Evolutionary conservation across 1,139 yeast species (phyloP).

Genomic region (Blastobotrys apis): DNA sequence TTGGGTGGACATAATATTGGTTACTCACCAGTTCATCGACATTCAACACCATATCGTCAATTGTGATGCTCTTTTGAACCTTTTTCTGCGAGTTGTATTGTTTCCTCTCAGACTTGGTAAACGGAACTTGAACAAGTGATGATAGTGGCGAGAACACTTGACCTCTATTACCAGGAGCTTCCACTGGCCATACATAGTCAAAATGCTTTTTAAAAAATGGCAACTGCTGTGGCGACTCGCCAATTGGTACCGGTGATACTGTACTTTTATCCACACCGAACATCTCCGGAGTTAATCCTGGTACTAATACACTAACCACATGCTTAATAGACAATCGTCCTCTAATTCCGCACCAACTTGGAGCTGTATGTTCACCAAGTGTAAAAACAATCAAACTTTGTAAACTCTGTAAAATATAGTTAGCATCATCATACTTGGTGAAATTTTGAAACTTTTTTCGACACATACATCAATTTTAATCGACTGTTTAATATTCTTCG

Average conservation of each 20-base stretch:
- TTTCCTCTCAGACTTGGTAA: constrained; percentile 53
- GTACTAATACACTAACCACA: constrained; percentile 59
- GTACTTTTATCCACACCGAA: constrained; percentile 35
- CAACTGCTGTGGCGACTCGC: constrained; percentile 33
- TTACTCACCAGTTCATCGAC: constrained; percentile 45
- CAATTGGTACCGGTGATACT: constrained; percentile 20
- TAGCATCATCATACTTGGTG: neutral
- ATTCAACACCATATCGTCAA: constrained; percentile 52
- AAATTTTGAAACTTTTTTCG: too few species aligned
- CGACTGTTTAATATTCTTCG: constrained; percentile 19
- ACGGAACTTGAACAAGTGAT: constrained; percentile 52
- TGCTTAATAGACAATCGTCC: constrained; percentile 45
- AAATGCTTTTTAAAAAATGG: constrained; percentile 42
- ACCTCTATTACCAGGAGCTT: constrained; percentile 61
- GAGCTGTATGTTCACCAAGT: constrained; percentile 38
- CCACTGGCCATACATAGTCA: constrained; percentile 42
- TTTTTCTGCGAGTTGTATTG: constrained; percentile 9
- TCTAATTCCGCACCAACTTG: constrained; percentile 28
- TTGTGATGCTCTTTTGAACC: constrained; percentile 31
- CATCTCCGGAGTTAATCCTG: constrained; percentile 55
- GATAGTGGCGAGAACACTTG: constrained; percentile 52
- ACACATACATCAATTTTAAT: constrained; percentile 19
- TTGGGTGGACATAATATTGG: constrained; percentile 59
- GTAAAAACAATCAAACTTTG: constrained; percentile 51
- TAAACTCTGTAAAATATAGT: constrained; percentile 34